phyloP scores from a whole-genome alignment of 306 rosid genomes.

The Ziziphus jujuba region DNA sequence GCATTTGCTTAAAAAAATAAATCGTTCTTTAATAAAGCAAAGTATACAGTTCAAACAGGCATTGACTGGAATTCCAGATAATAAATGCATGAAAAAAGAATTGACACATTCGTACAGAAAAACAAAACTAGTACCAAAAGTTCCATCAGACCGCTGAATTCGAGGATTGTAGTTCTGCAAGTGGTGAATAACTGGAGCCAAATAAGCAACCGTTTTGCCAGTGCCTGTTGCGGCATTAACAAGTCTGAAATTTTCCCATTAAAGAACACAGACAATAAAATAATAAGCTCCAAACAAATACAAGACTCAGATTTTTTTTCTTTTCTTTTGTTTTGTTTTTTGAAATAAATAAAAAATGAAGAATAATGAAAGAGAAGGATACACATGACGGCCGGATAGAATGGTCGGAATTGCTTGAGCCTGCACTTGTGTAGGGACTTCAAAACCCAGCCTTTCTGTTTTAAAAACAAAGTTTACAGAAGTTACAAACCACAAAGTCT shows the following conservation, averaged over 20 bases:
- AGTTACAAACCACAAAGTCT: neutral
- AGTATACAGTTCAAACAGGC: no score
- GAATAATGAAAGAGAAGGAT: slow-evolving; percentile 39
- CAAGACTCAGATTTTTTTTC: no score
- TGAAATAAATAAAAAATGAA: neutral
- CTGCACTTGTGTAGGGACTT: slow-evolving; percentile 78
- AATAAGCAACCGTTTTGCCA: slow-evolving; percentile 80
- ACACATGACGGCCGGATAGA: slow-evolving; percentile 78
- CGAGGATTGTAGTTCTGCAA: slow-evolving; percentile 53
- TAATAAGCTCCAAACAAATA: neutral
- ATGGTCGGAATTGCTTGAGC: slow-evolving; percentile 84
- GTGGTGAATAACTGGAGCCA: slow-evolving; percentile 83
- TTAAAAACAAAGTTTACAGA: neutral
- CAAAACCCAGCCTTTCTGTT: slow-evolving; percentile 78
- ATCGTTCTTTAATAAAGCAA: no score
- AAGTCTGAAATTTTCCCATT: slow-evolving; percentile 44
- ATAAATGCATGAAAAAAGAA: neutral
- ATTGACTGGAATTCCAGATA: no score
- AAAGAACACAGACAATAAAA: slow-evolving; percentile 33
- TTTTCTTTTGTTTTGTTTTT: no score
- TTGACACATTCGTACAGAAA: neutral
- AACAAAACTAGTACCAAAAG: slow-evolving; percentile 51
- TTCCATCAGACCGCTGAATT: slow-evolving; percentile 76
- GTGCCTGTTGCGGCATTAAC: slow-evolving; percentile 93
- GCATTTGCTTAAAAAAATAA: no score